These are phyloP conservation scores for Yamadazyma friedrichii DNA, from an alignment of 1,139 yeast genomes.

Conservation along the genomic window DNA sequence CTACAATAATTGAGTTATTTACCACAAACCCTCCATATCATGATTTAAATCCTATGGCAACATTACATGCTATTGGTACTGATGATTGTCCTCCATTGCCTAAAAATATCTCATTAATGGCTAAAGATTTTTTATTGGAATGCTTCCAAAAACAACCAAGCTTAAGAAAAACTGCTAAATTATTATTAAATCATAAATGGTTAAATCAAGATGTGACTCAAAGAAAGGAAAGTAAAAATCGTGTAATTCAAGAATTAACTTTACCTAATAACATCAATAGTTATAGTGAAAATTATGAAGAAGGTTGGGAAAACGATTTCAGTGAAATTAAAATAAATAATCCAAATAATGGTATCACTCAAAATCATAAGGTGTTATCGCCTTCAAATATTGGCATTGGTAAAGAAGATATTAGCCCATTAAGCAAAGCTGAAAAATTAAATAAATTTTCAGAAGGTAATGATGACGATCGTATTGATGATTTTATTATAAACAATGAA, in stretches of 20 bases:
- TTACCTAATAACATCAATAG: slow-evolving; percentile 10
- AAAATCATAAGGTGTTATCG: slow-evolving; percentile 1
- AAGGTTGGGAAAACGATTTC: slow-evolving; percentile 39
- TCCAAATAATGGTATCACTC: too few relatives aligned
- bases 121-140: slow-evolving; percentile 62
- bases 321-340: slow-evolving; percentile 16
- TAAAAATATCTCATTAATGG: slow-evolving; percentile 48
- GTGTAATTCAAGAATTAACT: neutral
- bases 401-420: slow-evolving; percentile 7
- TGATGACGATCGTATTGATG: slow-evolving; percentile 15
- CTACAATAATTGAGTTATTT: slow-evolving; percentile 82
- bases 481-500: neutral
- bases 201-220: slow-evolving; percentile 17
- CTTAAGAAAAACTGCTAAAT: slow-evolving; percentile 55
- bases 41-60: slow-evolving; percentile 79
- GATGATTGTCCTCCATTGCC: slow-evolving; percentile 84
- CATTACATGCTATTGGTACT: slow-evolving; percentile 88
- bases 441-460: slow-evolving; percentile 28
- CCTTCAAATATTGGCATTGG: neutral
- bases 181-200: slow-evolving; percentile 66
- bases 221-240: slow-evolving; percentile 2
- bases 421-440: slow-evolving; percentile 28
- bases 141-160: slow-evolving; percentile 81
- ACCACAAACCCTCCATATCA: slow-evolving; percentile 90
- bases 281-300: slow-evolving; percentile 30